Evolutionary conservation across 1,284 basidiomycete species (phyloP), one percentile per base, ranked within the genome.

Genomic region (Hymenochaete sp.): DNA sequence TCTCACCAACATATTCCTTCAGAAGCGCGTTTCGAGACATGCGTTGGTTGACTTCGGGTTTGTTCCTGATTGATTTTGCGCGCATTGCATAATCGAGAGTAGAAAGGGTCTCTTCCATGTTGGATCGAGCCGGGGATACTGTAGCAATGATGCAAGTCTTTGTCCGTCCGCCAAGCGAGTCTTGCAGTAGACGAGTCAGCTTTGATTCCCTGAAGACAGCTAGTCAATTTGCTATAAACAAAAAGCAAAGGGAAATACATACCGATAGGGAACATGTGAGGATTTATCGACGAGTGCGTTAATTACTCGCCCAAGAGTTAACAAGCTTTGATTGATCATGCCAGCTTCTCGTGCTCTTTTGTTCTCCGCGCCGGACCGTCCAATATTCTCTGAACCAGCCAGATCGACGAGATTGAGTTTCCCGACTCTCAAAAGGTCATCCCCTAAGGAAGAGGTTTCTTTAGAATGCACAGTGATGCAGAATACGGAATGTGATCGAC

Each of bases 121-220:
- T 98, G 21, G 80, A 86, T 16, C 86, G 78, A 3, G 90, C 88
- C 1, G 93, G 93, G 7, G 89, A 93, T 55, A 96, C 77, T 1
- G 95, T 98, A 0, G 96, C 96, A 52, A 99, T 88, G 60, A 99
- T 95, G 59, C 92, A 97, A 0, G 96, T 99, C 68, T 98, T 98
- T 6, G 96, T 98, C 19, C 83, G 77, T 0, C 96, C 96, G n/a
- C 96, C 96, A 4, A 99, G 75, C 13, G 96, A 99, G 63, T 99
- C 96, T 82, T 98, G 95, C 4, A 99, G 73, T 2, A 99, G 75
- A 29, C 96, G 88, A 3, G 96, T 98, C 46, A 99, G 82, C 61
- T 98, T 98, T 13, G 86, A 89, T 64, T 90, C 86, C 8, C 82
- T 84, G 53, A 2, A 37, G 27, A 35, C 10, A 52, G 35, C 50